Evolutionary conservation across 768 basidiomycete species (phyloP).

Genomic region (Russula emetica): DNA sequence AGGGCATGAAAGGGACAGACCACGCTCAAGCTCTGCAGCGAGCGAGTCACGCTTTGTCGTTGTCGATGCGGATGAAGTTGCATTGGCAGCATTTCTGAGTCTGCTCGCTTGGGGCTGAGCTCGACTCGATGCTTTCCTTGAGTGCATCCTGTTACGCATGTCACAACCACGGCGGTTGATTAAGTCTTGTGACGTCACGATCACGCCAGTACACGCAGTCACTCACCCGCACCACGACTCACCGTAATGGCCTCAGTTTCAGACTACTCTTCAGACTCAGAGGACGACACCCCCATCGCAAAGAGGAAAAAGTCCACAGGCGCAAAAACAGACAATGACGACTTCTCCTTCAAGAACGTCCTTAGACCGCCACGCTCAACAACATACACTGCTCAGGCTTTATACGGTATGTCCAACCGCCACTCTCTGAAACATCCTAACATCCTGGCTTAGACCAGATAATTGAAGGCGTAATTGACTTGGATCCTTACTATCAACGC

Average conservation of each 20-base stretch:
- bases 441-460: slow-evolving; percentile 42
- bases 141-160: not conserved
- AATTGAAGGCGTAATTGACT: slow-evolving; percentile 43
- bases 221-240: too few species aligned
- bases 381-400: slow-evolving; percentile 57
- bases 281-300: slow-evolving; percentile 12
- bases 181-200: not conserved
- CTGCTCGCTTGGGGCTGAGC: slow-evolving; percentile 8
- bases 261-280: slow-evolving; percentile 23
- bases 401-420: slow-evolving; percentile 44
- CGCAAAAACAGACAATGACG: slow-evolving; percentile 29
- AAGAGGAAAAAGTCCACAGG: slow-evolving; percentile 17
- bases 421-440: not conserved
- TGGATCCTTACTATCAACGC: slow-evolving; percentile 65
- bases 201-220: too few species aligned
- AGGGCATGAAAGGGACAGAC: slow-evolving; percentile 32
- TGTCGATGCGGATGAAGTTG: slow-evolving; percentile 30
- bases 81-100: not conserved
- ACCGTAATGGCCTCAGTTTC: slow-evolving; percentile 16
- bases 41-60: slow-evolving; percentile 59
- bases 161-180: not conserved
- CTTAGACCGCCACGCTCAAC: slow-evolving; percentile 55
- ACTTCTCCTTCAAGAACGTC: slow-evolving; percentile 38
- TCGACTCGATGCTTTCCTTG: slow-evolving; percentile 5
- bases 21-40: slow-evolving; percentile 64